Base-by-base conservation (phyloP, 345 rosid species). In the Bruguiera gymnorhiza region DNA sequence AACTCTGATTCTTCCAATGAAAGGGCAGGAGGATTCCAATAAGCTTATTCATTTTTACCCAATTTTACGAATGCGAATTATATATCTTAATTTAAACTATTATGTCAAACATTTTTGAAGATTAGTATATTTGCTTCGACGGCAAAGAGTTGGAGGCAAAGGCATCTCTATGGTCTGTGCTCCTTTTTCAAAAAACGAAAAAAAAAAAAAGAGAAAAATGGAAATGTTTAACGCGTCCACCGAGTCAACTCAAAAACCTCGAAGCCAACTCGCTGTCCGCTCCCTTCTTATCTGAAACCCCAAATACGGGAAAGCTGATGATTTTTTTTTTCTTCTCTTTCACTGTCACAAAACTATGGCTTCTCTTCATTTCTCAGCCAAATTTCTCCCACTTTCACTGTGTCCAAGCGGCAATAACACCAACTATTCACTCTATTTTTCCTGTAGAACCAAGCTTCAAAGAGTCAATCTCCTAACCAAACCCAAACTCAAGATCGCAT, bases 161-260 rank as follows among this genome's bases (percentile, higher is more conserved):
- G 50, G 50, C 50, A 43, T 56, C 29, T 56, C 6, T 7, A 24
- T 2, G 3, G 23, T 56, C 29, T 55, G 1, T 20, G 11, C 26
- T 54, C 21, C 11, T 27, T 2, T 7, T 1, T n/a, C 15, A 13
- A 53, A 8, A 3, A 54, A 54, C 8, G 23, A 23, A 8, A 23
- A 55, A 55, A 55, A 55, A n/a, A 13, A 10, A 9, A 0, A 7
- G 27, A 23, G 6, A 13, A 23, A 23, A 3, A 2, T 15, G 15
- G 29, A 55, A 3, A 1, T 9, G 6, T 55, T 15, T 5, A 6
- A 21, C 29, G 60, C 29, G 18, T 6, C 23, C 19, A 30, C 46
- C 76, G 71, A 67, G 69, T 78, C 67, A 3, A 58, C 83, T 73
- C 80, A 72, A 72, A 80, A 80, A 75, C 81, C 79, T 63, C 46